phyloP scores from a whole-genome alignment of 2,329 filamentous ascomycete genomes.

The Ceratocystis huliohia region DNA sequence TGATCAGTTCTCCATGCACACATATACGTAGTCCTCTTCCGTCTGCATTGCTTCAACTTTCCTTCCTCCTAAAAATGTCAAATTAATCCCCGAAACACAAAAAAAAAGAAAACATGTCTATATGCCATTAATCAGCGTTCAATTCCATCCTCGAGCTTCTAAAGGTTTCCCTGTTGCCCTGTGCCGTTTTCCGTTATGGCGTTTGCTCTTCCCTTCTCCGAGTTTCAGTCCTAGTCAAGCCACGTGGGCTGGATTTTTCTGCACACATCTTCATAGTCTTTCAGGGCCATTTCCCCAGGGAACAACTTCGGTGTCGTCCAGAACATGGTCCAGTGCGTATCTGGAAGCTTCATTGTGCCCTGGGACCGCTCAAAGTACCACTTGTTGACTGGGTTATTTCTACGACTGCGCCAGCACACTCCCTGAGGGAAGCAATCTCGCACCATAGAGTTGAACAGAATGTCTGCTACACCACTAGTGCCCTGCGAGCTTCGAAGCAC shows the following conservation, averaged over 20 bases:
- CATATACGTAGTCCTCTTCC: too few relatives aligned
- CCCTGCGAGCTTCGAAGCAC: conserved; percentile 82
- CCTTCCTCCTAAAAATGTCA: neutral
- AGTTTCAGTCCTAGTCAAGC: conserved; percentile 33
- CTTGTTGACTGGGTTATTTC: conserved; percentile 91
- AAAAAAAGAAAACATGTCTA: neutral
- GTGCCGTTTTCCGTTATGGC: neutral
- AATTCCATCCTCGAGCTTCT: neutral
- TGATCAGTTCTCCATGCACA: too few relatives aligned
- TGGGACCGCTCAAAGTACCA: conserved; percentile 94
- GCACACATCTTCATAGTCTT: conserved; percentile 66
- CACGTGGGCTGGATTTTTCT: conserved; percentile 50
- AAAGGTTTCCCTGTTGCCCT: neutral
- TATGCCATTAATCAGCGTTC: neutral
- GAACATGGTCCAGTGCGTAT: conserved; percentile 95
- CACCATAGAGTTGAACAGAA: conserved; percentile 94
- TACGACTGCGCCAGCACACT: conserved; percentile 83
- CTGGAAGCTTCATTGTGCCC: conserved; percentile 68
- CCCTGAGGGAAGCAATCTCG: conserved; percentile 75
- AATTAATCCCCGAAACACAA: neutral
- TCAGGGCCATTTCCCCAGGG: conserved; percentile 41
- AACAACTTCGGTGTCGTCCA: conserved; percentile 70
- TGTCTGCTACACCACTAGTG: conserved; percentile 81
- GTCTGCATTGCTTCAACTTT: neutral
- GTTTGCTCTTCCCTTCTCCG: neutral